Evolutionary conservation across 1,284 basidiomycete species (phyloP).

Genomic region (Rhodotorula sp.): DNA sequence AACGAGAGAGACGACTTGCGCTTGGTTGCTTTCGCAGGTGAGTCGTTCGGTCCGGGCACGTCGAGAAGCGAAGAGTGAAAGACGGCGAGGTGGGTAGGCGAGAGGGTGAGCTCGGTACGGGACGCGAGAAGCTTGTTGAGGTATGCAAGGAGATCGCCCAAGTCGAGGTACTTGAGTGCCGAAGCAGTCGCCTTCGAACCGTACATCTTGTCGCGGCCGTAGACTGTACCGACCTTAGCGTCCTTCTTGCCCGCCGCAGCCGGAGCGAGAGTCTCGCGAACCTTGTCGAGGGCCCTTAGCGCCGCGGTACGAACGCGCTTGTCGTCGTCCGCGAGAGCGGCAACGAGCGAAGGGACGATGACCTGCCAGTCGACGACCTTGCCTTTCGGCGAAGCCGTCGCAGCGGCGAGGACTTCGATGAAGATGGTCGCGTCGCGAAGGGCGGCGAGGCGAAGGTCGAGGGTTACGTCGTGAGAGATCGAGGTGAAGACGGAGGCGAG

Average conservation of each 20-base stretch:
- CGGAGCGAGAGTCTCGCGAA: constrained; percentile 55
- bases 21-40: constrained; percentile 57
- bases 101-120: constrained; percentile 66
- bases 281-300: constrained; percentile 61
- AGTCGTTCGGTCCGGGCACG: constrained; percentile 47
- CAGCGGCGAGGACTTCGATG: constrained; percentile 54
- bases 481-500: constrained; percentile 67
- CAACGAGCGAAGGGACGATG: constrained; percentile 71
- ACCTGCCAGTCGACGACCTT: constrained; percentile 71
- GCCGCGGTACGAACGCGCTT: constrained; percentile 62
- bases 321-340: constrained; percentile 61
- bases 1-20: constrained; percentile 63
- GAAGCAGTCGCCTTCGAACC: constrained; percentile 59
- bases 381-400: constrained; percentile 45
- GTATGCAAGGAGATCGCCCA: constrained; percentile 68
- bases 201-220: constrained; percentile 80
- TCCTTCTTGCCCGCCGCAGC: background rate
- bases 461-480: constrained; percentile 39
- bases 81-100: constrained; percentile 62
- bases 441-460: constrained; percentile 63
- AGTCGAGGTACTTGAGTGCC: constrained; percentile 74
- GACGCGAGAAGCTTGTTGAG: constrained; percentile 59
- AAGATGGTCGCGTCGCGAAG: constrained; percentile 71
- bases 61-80: constrained; percentile 65
- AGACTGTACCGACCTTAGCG: constrained; percentile 55